phyloP scores from a whole-genome alignment of 176 grass and related monocot genomes.

The Hordeum marinum region DNA sequence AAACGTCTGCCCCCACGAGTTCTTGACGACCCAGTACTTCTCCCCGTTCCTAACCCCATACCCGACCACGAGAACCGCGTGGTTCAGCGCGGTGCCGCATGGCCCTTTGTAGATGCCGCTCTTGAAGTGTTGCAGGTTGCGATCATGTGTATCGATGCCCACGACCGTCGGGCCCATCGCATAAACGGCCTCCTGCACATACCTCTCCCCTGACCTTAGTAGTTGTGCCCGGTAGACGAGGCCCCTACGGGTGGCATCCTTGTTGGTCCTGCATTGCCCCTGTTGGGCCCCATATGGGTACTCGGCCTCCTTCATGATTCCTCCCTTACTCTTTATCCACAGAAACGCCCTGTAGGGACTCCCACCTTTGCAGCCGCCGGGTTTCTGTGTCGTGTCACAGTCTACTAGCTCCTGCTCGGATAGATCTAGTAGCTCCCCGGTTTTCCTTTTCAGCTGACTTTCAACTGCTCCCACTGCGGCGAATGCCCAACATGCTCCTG shows the following conservation, averaged over 20 bases:
- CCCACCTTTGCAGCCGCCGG: neutral
- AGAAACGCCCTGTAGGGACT: neutral
- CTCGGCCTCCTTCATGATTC: neutral
- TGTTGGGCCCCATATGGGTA: neutral
- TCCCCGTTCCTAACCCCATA: neutral
- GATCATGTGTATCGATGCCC: neutral
- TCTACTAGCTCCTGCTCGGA: neutral
- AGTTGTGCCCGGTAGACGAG: neutral
- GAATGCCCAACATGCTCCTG: neutral
- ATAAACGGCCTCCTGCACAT: neutral
- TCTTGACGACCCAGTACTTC: conserved; percentile 19
- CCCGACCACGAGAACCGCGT: conserved; percentile 11
- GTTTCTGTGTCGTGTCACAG: neutral
- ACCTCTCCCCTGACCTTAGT: neutral
- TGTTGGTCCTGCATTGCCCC: neutral
- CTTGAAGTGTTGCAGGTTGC: neutral
- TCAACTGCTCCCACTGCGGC: neutral
- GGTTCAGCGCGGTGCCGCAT: neutral
- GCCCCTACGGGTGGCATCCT: neutral
- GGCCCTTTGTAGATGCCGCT: conserved; percentile 11
- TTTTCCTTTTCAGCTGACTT: neutral
- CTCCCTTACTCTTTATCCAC: neutral
- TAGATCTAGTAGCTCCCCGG: neutral
- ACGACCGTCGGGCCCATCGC: neutral
- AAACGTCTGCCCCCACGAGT: conserved; percentile 7